Conservation (phyloP, 352 stramenopile species). For the Globisporangium paroecandrum region DNA sequence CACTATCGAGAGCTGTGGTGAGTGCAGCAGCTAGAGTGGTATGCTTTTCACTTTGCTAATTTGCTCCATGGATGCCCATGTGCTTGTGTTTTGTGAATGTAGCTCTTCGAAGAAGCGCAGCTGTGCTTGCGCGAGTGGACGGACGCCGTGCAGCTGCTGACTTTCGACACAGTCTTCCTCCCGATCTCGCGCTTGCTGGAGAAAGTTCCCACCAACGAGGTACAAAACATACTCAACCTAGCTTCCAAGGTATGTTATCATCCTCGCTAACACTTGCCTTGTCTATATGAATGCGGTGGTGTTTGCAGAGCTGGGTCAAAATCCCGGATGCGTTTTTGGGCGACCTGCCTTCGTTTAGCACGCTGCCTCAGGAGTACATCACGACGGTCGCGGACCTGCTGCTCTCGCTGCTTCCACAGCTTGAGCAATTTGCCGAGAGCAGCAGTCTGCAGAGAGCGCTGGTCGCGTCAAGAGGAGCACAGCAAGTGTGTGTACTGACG, state of each 20-base stretch:
- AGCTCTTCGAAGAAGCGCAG: constrained; percentile 52
- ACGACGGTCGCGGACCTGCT: constrained; percentile 74
- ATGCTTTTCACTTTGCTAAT: not conserved
- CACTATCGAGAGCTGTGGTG: constrained; percentile 19
- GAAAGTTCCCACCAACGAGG: constrained; percentile 44
- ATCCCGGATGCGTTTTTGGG: constrained; percentile 35
- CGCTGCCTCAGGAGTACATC: constrained; percentile 83
- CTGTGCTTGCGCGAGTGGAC: constrained; percentile 44
- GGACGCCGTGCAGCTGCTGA: constrained; percentile 55
- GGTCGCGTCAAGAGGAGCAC: constrained; percentile 44
- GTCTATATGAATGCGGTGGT: not conserved
- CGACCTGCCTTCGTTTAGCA: constrained; percentile 73
- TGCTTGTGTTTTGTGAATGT: not conserved
- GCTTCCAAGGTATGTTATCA: not conserved
- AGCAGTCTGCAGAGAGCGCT: constrained; percentile 52
- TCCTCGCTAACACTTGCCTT: not conserved
- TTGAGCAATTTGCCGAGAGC: constrained; percentile 81
- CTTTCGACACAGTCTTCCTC: constrained; percentile 67
- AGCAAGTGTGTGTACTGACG: constrained; percentile 41
- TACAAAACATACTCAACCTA: constrained; percentile 11
- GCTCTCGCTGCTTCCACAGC: constrained; percentile 72
- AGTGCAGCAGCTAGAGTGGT: not conserved
- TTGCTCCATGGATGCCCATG: not conserved
- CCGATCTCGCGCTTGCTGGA: constrained; percentile 55
- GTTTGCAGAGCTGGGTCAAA: constrained; percentile 47